These are phyloP conservation scores for Combretum micranthum DNA, from an alignment of 345 rosid genomes.

Conservation along the genomic window DNA sequence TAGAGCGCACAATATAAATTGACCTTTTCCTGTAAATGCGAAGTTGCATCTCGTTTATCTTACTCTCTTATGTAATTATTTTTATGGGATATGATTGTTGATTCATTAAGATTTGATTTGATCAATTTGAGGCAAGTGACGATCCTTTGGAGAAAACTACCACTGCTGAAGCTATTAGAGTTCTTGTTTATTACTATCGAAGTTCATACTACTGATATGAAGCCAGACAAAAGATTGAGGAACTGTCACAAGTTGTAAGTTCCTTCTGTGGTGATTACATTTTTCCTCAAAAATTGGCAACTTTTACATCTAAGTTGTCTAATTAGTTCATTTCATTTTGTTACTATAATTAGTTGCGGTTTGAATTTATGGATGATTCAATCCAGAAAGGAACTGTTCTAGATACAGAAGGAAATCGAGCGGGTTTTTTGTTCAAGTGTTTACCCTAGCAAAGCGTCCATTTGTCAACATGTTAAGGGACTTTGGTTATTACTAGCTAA, in stretches of 20 bases:
- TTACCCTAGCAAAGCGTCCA: constrained; percentile 78
- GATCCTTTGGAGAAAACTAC: constrained; percentile 84
- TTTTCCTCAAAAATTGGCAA: background rate
- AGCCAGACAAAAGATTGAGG: constrained; percentile 69
- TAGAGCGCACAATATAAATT: no score
- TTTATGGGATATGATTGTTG: background rate
- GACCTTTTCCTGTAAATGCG: no score
- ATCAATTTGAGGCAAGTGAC: constrained; percentile 63
- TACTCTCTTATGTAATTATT: no score
- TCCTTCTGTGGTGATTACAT: background rate
- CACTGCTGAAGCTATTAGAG: constrained; percentile 86
- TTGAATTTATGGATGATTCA: background rate
- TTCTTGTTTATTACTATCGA: constrained; percentile 48
- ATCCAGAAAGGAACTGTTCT: constrained; percentile 88
- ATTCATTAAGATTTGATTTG: constrained; percentile 4
- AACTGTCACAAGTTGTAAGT: constrained; percentile 85
- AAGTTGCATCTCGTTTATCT: no score
- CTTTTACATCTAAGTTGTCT: background rate
- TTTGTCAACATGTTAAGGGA: constrained; percentile 94
- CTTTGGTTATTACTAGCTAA: constrained; percentile 97
- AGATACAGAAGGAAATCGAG: constrained; percentile 91
- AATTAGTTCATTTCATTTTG: no score
- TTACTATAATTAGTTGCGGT: no score
- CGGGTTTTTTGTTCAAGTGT: constrained; percentile 83
- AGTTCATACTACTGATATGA: constrained; percentile 52